Conservation (phyloP, 2,329 filamentous ascomycete species). For the Ascochyta clinopodiicola region DNA sequence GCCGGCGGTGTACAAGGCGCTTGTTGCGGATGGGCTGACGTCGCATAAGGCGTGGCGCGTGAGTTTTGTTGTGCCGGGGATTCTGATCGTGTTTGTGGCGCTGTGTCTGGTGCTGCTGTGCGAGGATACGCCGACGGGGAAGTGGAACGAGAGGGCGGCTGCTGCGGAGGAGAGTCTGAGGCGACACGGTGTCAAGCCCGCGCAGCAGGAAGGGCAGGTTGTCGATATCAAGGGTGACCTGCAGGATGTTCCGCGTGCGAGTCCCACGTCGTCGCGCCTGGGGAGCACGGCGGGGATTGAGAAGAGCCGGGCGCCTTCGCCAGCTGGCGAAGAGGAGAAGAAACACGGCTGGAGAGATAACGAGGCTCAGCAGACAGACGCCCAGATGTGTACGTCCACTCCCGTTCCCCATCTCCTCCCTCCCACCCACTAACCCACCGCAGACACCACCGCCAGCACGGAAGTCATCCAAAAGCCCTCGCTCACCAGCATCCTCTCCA, state of each 20-base stretch:
- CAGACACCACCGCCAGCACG: slow-evolving; percentile 58
- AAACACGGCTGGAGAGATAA: slow-evolving; percentile 31
- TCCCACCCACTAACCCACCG: neutral
- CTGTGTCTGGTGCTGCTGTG: slow-evolving; percentile 72
- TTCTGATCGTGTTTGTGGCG: slow-evolving; percentile 71
- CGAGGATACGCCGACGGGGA: slow-evolving; percentile 80
- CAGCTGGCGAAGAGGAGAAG: slow-evolving; percentile 29
- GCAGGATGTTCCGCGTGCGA: slow-evolving; percentile 4
- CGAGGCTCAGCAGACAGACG: slow-evolving; percentile 44
- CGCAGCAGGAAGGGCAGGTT: slow-evolving; percentile 3
- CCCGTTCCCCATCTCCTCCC: no score
- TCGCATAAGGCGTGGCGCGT: slow-evolving; percentile 78
- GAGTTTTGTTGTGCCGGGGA: slow-evolving; percentile 79
- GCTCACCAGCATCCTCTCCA: slow-evolving; percentile 63
- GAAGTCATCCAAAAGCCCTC: slow-evolving; percentile 69
- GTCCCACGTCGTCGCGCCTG: slow-evolving; percentile 3
- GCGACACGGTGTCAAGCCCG: neutral
- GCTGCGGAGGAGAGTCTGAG: slow-evolving; percentile 62
- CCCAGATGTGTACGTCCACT: slow-evolving; percentile 8
- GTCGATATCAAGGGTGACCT: slow-evolving; percentile 11
- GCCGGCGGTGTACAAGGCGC: slow-evolving; percentile 82
- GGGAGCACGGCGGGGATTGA: slow-evolving; percentile 10
- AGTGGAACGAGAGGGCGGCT: slow-evolving; percentile 74
- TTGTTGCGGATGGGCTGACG: slow-evolving; percentile 64
- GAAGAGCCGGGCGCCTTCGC: neutral